Evolutionary conservation across 345 rosid species (phyloP).

Genomic region (Dipteronia dyeriana): DNA sequence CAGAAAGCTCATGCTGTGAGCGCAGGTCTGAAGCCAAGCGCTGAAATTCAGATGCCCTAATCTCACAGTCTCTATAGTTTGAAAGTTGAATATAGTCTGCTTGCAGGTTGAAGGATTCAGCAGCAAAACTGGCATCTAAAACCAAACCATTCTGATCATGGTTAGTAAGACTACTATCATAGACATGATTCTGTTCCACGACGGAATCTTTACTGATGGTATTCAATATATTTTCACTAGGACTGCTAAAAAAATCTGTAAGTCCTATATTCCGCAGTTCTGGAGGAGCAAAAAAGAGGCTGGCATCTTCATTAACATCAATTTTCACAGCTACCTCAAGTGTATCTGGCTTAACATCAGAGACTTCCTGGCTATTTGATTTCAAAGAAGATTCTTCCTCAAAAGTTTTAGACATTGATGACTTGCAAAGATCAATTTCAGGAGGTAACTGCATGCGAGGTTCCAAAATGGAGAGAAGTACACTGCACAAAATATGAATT

Average conservation of each 20-base stretch:
- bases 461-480: constrained; percentile 76
- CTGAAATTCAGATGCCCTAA: constrained; percentile 75
- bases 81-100: constrained; percentile 63
- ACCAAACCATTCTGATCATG: constrained; percentile 43
- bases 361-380: constrained; percentile 45
- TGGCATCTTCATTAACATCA: constrained; percentile 57
- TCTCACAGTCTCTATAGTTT: constrained; percentile 66
- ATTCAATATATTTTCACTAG: constrained; percentile 30
- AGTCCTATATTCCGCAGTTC: constrained; percentile 54
- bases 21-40: constrained; percentile 72
- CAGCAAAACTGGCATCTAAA: constrained; percentile 53
- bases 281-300: constrained; percentile 60
- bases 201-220: constrained; percentile 34
- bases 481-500: constrained; percentile 51
- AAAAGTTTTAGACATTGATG: constrained; percentile 34
- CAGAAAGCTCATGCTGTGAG: constrained; percentile 47
- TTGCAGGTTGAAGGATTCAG: constrained; percentile 67
- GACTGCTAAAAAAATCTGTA: constrained; percentile 35
- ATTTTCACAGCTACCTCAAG: constrained; percentile 47
- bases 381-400: constrained; percentile 47
- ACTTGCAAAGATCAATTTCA: constrained; percentile 71
- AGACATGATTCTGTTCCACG: constrained; percentile 35
- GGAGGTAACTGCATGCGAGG: constrained; percentile 75
- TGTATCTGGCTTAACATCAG: constrained; percentile 51
- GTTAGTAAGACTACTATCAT: constrained; percentile 31